Evolutionary conservation across 164 flowering plant species (phyloP), one percentile per base, ranked within the genome.

Genomic region (Piper betle): DNA sequence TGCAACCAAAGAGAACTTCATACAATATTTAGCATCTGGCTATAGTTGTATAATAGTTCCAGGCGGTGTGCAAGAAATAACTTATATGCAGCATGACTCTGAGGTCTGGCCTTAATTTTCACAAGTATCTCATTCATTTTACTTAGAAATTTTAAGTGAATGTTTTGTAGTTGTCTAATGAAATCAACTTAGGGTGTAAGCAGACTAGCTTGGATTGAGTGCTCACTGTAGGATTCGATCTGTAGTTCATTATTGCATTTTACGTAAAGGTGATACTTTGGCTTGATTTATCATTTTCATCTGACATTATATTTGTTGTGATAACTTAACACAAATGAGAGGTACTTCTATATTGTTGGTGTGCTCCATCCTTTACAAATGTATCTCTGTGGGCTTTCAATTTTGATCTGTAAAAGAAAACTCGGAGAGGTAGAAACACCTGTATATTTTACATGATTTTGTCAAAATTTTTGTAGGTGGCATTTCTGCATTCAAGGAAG

Each of bases 41-140:
- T 82, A 87, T 71, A 88, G 96, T 74, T 88, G 97, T 69, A 79
- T 87, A 55, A 60, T 94, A 20, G 80, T 94, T n/a, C 99, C 97
- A 46, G 97, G 99, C 60, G 99, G 99, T 62, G 91, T 84, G 37
- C 93, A 80, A 62, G 99, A 94, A 78, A 71, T 83, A 57, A 75
- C 74, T 68, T 73, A 71, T 65, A 82, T 91, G 96, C 84, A 83
- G 69, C 87, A 70, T 64, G 82, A 70, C 37, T 78, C 83, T 52
- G 99, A 94, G 97, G 99, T 94, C 57, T 59, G 53, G 16, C 42
- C 58, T 63, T 63, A 19, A 19, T 5, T 25, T 20, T 18, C 39
- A 12, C 55, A 16, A 37, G 4, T 42, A 16, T 4, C 33, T 59
- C 42, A 3, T 15, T 60, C 43, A 5, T 19, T 60, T 41, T 43